Percentiles rank a stretch among this genome's conserved stretches.
phyloP scores from a whole-genome alignment of 345 rosid genomes.

The Schrenkiella parvula region DNA sequence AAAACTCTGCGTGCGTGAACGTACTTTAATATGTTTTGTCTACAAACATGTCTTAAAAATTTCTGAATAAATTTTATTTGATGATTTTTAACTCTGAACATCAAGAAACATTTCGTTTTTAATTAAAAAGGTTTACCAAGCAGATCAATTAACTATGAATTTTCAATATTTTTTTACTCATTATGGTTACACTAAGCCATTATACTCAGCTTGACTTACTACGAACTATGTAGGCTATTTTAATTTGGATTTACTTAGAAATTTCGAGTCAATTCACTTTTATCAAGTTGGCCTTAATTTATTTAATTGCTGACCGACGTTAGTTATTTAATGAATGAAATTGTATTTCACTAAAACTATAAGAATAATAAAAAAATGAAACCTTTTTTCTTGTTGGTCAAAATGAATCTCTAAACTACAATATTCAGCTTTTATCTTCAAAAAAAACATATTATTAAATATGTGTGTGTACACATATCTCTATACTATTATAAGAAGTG shows the following conservation, averaged over 20 bases:
- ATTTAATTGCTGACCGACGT: not conserved
- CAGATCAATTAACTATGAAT: no score
- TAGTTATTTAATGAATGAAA: not conserved
- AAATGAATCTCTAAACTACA: not conserved
- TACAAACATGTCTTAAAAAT: not conserved
- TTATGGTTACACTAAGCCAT: no score
- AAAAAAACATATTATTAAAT: not conserved
- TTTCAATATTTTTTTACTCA: no score
- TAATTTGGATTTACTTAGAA: not conserved
- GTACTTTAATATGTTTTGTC: not conserved
- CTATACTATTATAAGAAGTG: conserved; percentile 6
- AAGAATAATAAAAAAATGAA: no score
- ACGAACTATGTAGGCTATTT: no score
- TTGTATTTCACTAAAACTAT: no score
- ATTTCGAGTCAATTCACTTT: not conserved
- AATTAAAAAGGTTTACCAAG: no score
- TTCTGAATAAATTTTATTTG: not conserved
- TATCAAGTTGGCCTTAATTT: no score
- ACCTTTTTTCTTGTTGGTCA: not conserved
- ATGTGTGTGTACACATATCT: not conserved
- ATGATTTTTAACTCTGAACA: not conserved
- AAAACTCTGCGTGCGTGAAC: not conserved
- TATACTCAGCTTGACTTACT: no score
- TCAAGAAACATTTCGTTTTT: no score
- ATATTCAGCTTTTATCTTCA: not conserved